A percentile compares a stretch with the other conserved stretches of the same genome.
phyloP scores from a whole-genome alignment of 2,329 filamentous ascomycete species.

The Volutella citrinella region DNA sequence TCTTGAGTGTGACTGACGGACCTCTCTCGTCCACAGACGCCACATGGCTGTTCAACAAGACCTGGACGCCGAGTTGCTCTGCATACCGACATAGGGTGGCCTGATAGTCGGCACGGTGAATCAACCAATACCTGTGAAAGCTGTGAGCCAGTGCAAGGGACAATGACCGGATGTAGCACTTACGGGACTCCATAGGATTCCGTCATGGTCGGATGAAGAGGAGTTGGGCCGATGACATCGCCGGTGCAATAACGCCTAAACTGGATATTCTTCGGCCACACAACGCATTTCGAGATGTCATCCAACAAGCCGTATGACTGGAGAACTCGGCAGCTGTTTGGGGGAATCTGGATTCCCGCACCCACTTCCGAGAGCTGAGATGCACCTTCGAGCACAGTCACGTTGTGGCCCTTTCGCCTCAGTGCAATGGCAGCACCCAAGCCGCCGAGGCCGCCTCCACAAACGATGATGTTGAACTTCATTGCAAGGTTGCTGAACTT shows the following conservation, averaged over 20 bases:
- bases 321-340: neutral
- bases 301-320: neutral
- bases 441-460: neutral
- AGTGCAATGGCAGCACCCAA: slow-evolving; percentile 1
- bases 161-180: too few species aligned
- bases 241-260: slow-evolving; percentile 2
- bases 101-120: slow-evolving; percentile 3
- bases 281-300: neutral
- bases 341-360: slow-evolving; percentile 2
- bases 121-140: too few species aligned
- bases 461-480: slow-evolving; percentile 1
- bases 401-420: neutral
- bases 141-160: too few species aligned
- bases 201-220: slow-evolving; percentile 3
- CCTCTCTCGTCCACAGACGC: neutral
- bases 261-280: neutral
- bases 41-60: neutral
- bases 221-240: slow-evolving; percentile 1
- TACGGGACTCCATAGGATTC: slow-evolving; percentile 3
- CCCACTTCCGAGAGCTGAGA: neutral
- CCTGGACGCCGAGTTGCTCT: neutral
- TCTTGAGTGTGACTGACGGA: neutral
- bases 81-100: neutral
- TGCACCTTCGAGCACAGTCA: neutral
- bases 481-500: too few species aligned